Conservation (phyloP, 176 grass and related monocot genomes). For the Leersia perrieri region DNA sequence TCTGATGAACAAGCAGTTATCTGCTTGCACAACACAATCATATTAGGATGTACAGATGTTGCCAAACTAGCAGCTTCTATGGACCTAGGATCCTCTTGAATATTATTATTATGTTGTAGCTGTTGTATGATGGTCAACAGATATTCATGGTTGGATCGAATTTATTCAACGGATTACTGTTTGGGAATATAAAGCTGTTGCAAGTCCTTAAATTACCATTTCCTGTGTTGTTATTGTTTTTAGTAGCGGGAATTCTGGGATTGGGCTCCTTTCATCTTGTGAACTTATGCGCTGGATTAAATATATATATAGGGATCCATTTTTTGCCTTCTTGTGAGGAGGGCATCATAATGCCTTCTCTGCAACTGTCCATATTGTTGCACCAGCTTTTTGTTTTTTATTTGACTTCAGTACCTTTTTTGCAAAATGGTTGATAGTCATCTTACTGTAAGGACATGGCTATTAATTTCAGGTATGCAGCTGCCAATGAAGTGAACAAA, state of each 20-base stretch:
- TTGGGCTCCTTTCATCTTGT: neutral
- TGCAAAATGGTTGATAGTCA: neutral
- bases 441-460: constrained; percentile 13
- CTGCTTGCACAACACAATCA: neutral
- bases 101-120: constrained; percentile 4
- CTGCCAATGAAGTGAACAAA: constrained; percentile 81
- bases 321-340: neutral
- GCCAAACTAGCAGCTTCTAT: neutral
- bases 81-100: neutral
- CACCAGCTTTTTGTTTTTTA: neutral
- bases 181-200: neutral
- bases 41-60: neutral
- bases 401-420: neutral
- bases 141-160: neutral
- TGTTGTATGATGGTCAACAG: neutral
- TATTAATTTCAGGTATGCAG: constrained; percentile 74
- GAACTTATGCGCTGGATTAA: neutral
- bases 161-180: neutral
- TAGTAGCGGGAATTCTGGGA: neutral
- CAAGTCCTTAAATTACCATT: neutral
- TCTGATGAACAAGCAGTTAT: neutral
- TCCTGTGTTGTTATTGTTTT: neutral
- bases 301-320: neutral
- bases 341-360: neutral
- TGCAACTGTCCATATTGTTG: neutral